Evolutionary conservation across 1,284 basidiomycete species (phyloP), one percentile per base, ranked within the genome.

Genomic region (Marasmius tenuissimus): DNA sequence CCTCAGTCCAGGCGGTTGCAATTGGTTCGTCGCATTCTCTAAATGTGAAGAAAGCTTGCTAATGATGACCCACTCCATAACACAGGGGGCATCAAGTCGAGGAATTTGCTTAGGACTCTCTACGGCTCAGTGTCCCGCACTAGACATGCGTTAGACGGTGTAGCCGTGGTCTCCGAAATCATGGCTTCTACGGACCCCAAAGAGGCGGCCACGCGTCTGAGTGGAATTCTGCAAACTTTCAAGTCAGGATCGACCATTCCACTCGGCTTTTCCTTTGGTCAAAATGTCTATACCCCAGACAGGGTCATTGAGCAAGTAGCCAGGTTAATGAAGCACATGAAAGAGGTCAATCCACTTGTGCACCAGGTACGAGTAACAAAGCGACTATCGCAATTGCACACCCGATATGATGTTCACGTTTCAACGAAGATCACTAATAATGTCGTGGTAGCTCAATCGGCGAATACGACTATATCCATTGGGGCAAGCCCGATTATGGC

Each of bases 401-500:
- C 11, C 52, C 35, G 35, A 57, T 20, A 39, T 35, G 61, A 16
- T 6, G 27, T 20, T 9, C 40, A 51, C 16, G 64, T 67, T 61
- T 68, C 33, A 4, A 27, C 65, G 33, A 68, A 96, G 89, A 94
- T 97, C 67, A 97, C 96, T 1, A 97, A 97, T 70, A 89, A 84
- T 57, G 96, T 98, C 38, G 94, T 95, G 33, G 88, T 91, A 20
- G 96, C 89, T 38, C 93, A 97, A 78, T 94, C 91, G 2, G 95
- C 96, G 18, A 98, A 98, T 73, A 85, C 93, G 1, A 96, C 96
- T 0, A 82, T 98, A 9, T 94, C 95, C 0, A 74, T 98, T 5
- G 92, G 93, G 38, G 94, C 89, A 12, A 95, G 93, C 58, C 96
- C 96, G 1, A 97, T 98, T 72, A 98, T 98, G 96, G 92, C 94